These are phyloP conservation scores for Cryptosporidium parvum DNA, from an alignment of 169 alveolate species.

Conservation along the genomic window DNA sequence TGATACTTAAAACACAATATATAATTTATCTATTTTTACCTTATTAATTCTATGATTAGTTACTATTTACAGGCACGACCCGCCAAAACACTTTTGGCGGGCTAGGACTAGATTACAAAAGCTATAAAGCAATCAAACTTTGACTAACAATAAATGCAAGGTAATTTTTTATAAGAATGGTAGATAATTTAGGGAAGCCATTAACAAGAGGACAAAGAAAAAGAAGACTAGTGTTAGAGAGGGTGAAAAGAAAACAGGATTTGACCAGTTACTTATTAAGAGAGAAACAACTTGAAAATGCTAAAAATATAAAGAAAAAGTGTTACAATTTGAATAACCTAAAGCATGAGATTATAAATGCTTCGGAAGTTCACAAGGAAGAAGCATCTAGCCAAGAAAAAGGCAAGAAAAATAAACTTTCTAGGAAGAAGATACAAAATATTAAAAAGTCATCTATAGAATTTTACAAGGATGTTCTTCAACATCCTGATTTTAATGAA, in stretches of 20 bases:
- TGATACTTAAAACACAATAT: too few relatives aligned
- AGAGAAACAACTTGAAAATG: conserved; percentile 36
- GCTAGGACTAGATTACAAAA: not conserved
- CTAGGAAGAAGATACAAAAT: conserved; percentile 30
- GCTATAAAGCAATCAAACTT: not conserved
- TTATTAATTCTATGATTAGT: too few relatives aligned
- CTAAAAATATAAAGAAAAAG: conserved; percentile 11
- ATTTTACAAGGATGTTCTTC: conserved; percentile 19
- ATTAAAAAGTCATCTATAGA: not conserved
- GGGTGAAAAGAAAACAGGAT: conserved; percentile 65
- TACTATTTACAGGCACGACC: not conserved
- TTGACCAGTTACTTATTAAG: conserved; percentile 15
- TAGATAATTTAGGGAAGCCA: conserved; percentile 1
- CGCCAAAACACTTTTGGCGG: not conserved
- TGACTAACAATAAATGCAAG: not conserved
- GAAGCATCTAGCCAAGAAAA: not conserved
- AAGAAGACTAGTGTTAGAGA: conserved; percentile 27
- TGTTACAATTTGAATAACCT: conserved; percentile 14
- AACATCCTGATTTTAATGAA: conserved; percentile 48
- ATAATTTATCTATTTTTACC: too few relatives aligned
- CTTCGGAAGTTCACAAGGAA: not conserved
- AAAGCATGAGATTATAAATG: not conserved
- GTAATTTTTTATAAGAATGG: not conserved
- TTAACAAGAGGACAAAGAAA: conserved; percentile 68
- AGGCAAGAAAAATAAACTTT: not conserved